These are phyloP conservation scores for Fusarium equiseti DNA, from an alignment of 2,329 filamentous ascomycete genomes.

Conservation along the genomic window DNA sequence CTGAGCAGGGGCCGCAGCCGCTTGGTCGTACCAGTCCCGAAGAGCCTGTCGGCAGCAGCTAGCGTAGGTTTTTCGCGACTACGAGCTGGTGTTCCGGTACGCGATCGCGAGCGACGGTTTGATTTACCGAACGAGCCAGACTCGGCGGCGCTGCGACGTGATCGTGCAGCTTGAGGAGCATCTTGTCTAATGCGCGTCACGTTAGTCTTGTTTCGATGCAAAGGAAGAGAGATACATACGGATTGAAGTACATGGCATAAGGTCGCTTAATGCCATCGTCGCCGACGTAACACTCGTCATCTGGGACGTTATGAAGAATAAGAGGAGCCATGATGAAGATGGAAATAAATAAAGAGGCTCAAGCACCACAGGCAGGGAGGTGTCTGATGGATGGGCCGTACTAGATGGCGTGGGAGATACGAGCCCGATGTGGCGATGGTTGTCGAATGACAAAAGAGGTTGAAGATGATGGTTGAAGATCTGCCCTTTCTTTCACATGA, in stretches of 20 bases:
- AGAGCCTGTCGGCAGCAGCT: conserved; percentile 71
- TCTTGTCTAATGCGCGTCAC: conserved; percentile 59
- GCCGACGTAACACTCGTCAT: conserved; percentile 74
- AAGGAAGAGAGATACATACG: conserved; percentile 57
- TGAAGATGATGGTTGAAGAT: conserved; percentile 12
- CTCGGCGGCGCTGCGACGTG: conserved; percentile 67
- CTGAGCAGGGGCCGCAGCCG: conserved; percentile 48
- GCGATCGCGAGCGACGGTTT: conserved; percentile 71
- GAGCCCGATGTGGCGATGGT: conserved; percentile 7
- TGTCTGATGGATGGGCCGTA: conserved; percentile 5
- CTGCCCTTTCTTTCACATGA: not conserved
- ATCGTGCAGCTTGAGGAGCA: conserved; percentile 62
- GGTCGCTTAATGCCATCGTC: conserved; percentile 74
- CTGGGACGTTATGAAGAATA: conserved; percentile 76
- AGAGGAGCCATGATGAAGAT: conserved; percentile 67
- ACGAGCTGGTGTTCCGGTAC: conserved; percentile 69
- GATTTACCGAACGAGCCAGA: conserved; percentile 76
- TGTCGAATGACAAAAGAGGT: conserved; percentile 9
- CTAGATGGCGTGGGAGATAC: conserved; percentile 4
- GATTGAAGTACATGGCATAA: conserved; percentile 74
- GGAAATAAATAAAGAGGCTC: conserved; percentile 2
- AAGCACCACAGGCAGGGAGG: not conserved
- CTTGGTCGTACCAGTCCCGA: no score
- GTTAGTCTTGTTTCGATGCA: conserved; percentile 15
- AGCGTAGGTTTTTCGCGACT: conserved; percentile 71